These are phyloP conservation scores for Fusarium begoniae DNA, from an alignment of 2,329 filamentous ascomycete genomes.

Conservation along the genomic window DNA sequence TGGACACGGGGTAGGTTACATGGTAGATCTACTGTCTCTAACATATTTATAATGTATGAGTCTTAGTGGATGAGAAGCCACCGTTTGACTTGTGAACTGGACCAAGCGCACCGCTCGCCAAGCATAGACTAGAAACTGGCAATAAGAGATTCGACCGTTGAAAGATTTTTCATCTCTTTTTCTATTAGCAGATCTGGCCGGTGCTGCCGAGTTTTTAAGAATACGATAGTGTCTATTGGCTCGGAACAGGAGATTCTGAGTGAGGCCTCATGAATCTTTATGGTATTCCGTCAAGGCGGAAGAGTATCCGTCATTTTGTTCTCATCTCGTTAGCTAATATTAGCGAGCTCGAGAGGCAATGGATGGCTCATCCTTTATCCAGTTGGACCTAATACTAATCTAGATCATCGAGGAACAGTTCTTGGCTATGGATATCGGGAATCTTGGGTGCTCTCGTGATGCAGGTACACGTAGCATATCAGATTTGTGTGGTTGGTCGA, in stretches of 20 bases:
- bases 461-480: constrained; percentile 15
- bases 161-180: background rate
- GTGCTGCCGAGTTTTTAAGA: background rate
- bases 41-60: background rate
- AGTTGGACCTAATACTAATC: background rate
- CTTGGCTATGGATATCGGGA: constrained; percentile 5
- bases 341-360: background rate
- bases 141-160: constrained; percentile 3
- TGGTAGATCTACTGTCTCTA: background rate
- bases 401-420: constrained; percentile 9
- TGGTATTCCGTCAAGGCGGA: constrained; percentile 5
- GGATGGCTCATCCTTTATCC: background rate
- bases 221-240: background rate
- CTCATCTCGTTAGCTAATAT: constrained; percentile 11
- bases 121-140: background rate
- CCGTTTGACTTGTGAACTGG: background rate
- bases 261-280: background rate
- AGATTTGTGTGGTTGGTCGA: background rate
- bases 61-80: background rate
- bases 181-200: background rate
- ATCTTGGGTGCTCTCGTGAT: constrained; percentile 9
- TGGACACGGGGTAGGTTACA: constrained; percentile 18
- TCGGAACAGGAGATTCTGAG: background rate
- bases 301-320: background rate
- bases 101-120: constrained; percentile 6